Evolutionary conservation across 2,329 filamentous ascomycete species (phyloP), one percentile per base, ranked within the genome.

Genomic region (Colletotrichum kahawae): DNA sequence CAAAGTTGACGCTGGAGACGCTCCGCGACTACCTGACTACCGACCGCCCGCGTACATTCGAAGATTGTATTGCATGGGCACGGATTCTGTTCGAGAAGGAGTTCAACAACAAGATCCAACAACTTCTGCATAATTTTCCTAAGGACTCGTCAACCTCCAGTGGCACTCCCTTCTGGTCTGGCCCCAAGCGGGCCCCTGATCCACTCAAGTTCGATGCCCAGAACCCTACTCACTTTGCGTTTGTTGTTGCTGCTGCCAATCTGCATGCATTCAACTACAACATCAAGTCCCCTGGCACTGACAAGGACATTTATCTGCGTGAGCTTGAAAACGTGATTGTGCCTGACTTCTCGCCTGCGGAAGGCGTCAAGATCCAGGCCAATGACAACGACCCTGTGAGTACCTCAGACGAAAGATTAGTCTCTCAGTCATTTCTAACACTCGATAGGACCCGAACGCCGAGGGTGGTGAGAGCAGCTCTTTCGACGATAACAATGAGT

Each of bases 241-340:
- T 98, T 82, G 89, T 99, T 70, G 92, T 97, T 77, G 93, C 97
- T 21, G 97, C 92, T 9, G 95, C 97, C 43, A 97, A 97, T 82
- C 90, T 99, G 31, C 97, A 98, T 80, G 97, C 96, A 1, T 99
- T 97, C 90, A 99, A 99, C 88, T 99, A 98, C 85, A 94, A 95
- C 76, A 98, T 99, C 84, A 96, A 97, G 81, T 92, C 94, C n/a
- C 95, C 94, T 76, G 92, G 90, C 62, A 88, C 91, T 70, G 92
- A 92, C 76, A 93, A 92, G 82, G 88, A 90, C 10, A 91, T 95
- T 77, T 98, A 98, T 82, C 81, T 92, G 62, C 93, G 93, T 79
- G 94, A 98, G 38, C 86, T 98, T 66, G 94, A 98, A 76, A 94
- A 96, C 80, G 95, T 98, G 90, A 98, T 98, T 78, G 93, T 99